These are phyloP conservation scores for Vigna radiata DNA, from an alignment of 306 rosid genomes.

Conservation along the genomic window DNA sequence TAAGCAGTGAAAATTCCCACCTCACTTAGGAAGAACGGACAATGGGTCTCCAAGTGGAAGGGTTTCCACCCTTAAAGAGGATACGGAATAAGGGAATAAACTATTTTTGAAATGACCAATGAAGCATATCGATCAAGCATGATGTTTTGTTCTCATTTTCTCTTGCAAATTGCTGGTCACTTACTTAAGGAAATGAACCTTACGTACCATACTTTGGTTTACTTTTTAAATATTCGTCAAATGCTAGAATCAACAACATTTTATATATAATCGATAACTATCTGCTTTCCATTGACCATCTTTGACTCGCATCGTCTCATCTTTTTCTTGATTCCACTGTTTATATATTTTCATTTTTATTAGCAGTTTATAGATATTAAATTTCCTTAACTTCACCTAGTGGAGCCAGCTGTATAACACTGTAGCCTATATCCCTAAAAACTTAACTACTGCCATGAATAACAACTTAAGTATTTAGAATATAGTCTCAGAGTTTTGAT, in stretches of 20 bases:
- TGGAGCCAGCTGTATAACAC: neutral
- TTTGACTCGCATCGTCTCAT: neutral
- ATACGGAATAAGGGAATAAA: slow-evolving; percentile 41
- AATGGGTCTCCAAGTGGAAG: slow-evolving; percentile 41
- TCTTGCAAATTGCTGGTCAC: slow-evolving; percentile 22
- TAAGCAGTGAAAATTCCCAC: slow-evolving; percentile 25
- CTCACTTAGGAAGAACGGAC: slow-evolving; percentile 40
- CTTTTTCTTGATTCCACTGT: slow-evolving; percentile 33
- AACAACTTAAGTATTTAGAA: no score
- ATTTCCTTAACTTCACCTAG: neutral
- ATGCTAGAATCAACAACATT: neutral
- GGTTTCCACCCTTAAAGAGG: slow-evolving; percentile 34
- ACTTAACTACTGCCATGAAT: no score
- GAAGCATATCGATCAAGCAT: slow-evolving; percentile 35
- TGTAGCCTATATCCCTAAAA: no score
- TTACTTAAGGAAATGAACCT: slow-evolving; percentile 35
- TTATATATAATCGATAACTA: slow-evolving; percentile 13
- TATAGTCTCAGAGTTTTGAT: no score
- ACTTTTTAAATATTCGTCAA: slow-evolving; percentile 40
- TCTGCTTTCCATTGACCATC: neutral
- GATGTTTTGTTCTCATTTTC: slow-evolving; percentile 37
- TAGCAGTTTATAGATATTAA: neutral
- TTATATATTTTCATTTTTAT: slow-evolving; percentile 12
- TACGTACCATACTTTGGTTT: slow-evolving; percentile 30
- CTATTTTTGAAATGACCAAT: slow-evolving; percentile 38